Evolutionary conservation across 164 flowering plant genomes (phyloP), one percentile per base, ranked within the genome.

Genomic region (Tetracentron sinense): DNA sequence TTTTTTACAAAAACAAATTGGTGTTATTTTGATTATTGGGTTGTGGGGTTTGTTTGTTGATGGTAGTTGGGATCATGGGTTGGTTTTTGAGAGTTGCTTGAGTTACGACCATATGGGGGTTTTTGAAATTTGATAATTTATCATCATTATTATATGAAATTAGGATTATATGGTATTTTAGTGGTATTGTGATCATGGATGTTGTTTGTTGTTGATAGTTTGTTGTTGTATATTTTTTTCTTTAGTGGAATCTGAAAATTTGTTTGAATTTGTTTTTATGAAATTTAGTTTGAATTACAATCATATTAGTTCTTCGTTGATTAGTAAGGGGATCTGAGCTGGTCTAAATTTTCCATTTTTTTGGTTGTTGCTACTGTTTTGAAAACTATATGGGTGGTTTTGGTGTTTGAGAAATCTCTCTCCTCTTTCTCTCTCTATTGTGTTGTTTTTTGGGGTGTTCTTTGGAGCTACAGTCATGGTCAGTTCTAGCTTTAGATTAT

Each of bases 21-120:
- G 56, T 10, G 5, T 51, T 19, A 11, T 58, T 28, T 29, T 42
- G 19, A 4, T 60, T 50, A 26, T 46, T n/a, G n/a, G n/a, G n/a
- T n/a, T n/a, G n/a, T n/a, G n/a, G n/a, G n/a, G n/a, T n/a, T n/a
- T n/a, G 0, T 27, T 31, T n/a, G 4, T 22, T 14, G 3, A 5
- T 21, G 42, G n/a, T 5, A 42, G 42, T 44, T 59, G n/a, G 47
- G 28, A 31, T 33, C 2, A 25, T 60, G 59, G 53, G 49, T 61
- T 42, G 2, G 46, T 54, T 60, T 30, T 15, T 63, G 26, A 22
- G 54, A 29, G 28, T 42, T 30, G n/a, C n/a, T 28, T 26, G 29
- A n/a, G n/a, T n/a, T n/a, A n/a, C n/a, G 10, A 2, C 28, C 14
- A 8, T 61, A 10, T 10, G 8, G 44, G 44, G 44, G 44, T 3